These are phyloP conservation scores for Serendipita sp. DNA, from an alignment of 768 basidiomycete genomes.

Conservation along the genomic window DNA sequence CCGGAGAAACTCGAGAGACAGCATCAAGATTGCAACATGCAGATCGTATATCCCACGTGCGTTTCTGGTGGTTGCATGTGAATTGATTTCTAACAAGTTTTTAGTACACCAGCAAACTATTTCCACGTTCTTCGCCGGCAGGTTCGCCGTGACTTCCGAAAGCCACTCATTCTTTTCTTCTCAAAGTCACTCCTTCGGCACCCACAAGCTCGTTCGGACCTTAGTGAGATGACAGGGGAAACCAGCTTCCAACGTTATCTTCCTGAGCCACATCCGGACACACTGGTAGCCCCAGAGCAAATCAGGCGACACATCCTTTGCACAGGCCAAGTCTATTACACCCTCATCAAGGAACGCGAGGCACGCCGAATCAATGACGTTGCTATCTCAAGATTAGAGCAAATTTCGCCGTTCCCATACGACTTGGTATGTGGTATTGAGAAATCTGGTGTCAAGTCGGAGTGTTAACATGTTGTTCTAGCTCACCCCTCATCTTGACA, in stretches of 20 bases:
- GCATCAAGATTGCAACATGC: conserved; percentile 99
- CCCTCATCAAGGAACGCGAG: conserved; percentile 79
- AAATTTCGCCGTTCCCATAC: conserved; percentile 94
- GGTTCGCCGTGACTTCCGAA: conserved; percentile 95
- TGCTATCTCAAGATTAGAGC: conserved; percentile 88
- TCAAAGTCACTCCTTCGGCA: conserved; percentile 93
- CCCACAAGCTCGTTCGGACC: conserved; percentile 72
- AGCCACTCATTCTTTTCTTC: conserved; percentile 96
- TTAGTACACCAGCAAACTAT: conserved; percentile 87
- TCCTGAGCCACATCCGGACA: conserved; percentile 62
- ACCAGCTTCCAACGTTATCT: conserved; percentile 89
- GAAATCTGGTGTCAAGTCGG: neutral
- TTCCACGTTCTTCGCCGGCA: conserved; percentile 97
- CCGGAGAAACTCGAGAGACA: conserved; percentile 83
- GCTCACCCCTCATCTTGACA: conserved; percentile 88
- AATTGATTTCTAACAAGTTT: neutral
- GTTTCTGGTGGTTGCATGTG: conserved; percentile 18
- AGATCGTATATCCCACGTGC: conserved; percentile 92
- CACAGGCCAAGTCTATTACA: conserved; percentile 85
- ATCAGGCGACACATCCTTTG: conserved; percentile 88
- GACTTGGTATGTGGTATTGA: conserved; percentile 47
- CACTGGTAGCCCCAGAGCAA: conserved; percentile 63
- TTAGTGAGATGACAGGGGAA: conserved; percentile 80
- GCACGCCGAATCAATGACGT: conserved; percentile 82
- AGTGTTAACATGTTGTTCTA: conserved; percentile 19